Evolutionary conservation across 768 basidiomycete genomes (phyloP).

Genomic region (Panellus pusillus): DNA sequence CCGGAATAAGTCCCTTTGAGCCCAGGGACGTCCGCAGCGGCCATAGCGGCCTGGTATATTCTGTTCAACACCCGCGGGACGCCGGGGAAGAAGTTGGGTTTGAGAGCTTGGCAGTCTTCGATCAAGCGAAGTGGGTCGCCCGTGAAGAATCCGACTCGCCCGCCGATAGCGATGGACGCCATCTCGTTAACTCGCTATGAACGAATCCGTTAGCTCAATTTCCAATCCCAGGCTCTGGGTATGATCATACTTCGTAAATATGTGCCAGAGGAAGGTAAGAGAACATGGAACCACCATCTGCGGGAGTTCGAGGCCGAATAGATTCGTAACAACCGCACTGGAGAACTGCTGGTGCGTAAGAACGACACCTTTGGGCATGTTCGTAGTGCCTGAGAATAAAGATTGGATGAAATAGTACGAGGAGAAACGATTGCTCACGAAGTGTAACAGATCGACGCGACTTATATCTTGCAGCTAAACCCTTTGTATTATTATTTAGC

Average conservation of each 20-base stretch:
- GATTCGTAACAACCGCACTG: conserved; percentile 54
- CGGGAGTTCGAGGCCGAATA: conserved; percentile 51
- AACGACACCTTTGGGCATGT: conserved; percentile 82
- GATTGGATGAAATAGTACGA: background rate
- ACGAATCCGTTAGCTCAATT: background rate
- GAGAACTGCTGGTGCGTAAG: conserved; percentile 73
- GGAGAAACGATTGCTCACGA: conserved; percentile 50
- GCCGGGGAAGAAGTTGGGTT: conserved; percentile 80
- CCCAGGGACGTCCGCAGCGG: conserved; percentile 67
- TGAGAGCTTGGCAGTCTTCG: conserved; percentile 84
- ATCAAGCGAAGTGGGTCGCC: conserved; percentile 88
- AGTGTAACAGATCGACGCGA: conserved; percentile 94
- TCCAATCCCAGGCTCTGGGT: background rate
- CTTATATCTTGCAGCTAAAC: too few species aligned
- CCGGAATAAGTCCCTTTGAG: conserved; percentile 79
- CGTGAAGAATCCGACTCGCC: conserved; percentile 79
- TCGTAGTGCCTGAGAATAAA: conserved; percentile 64
- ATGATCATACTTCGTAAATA: conserved; percentile 76
- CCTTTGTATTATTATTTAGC: too few species aligned
- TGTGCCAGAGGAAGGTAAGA: conserved; percentile 89
- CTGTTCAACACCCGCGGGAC: conserved; percentile 89
- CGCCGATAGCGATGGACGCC: conserved; percentile 55
- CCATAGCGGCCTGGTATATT: conserved; percentile 81
- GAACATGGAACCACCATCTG: conserved; percentile 45
- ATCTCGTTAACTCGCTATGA: conserved; percentile 63